Base-by-base conservation (phyloP, 305 asterid genomes). In the Withania somnifera region DNA sequence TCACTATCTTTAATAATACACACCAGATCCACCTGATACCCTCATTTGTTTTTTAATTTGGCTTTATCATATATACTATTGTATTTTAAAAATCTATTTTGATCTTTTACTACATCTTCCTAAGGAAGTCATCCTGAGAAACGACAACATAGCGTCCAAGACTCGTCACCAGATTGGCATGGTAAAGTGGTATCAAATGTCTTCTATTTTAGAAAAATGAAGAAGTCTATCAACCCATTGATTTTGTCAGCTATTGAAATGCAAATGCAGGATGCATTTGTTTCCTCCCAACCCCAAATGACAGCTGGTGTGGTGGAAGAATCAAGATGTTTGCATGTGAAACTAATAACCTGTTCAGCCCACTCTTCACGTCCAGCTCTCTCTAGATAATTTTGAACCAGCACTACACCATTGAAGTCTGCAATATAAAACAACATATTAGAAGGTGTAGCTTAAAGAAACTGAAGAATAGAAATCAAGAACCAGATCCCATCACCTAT, bases 351-450 rank as follows among this genome's bases (percentile, higher is more conserved):
- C 98, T 94, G 95, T 81, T 88, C 90, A 85, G 98, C 92, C 99
- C 99, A 96, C 89, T 88, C 97, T 85, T 90, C 95, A 61, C 96
- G 97, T 36, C 98, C 99, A 50, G 95, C 91, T 90, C 99, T 89
- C 40, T 83, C 86, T 69, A 96, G 87, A 86, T 93, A 87, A 89
- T 94, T 94, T 83, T 94, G 99, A 87, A 96, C 99, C 91, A 96
- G 87, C 85, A 91, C 94, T 86, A 88, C 95, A 5, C 99, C 99
- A 22, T 94, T 96, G 93, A 96, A 96, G 87, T 94, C 99, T 96
- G 87, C 87, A 86, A 87, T 32, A 82, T 85, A 82, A 80, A 73
- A 81, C 77, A 85, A 77, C 60, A 82, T 61, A 83, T 64, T 67
- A 40, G 57, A 45, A n/a, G 53, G 69, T 73, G 30, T 83, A 32